Conservation (phyloP, 176 grass and related monocot species). For the Carex kokanica region DNA sequence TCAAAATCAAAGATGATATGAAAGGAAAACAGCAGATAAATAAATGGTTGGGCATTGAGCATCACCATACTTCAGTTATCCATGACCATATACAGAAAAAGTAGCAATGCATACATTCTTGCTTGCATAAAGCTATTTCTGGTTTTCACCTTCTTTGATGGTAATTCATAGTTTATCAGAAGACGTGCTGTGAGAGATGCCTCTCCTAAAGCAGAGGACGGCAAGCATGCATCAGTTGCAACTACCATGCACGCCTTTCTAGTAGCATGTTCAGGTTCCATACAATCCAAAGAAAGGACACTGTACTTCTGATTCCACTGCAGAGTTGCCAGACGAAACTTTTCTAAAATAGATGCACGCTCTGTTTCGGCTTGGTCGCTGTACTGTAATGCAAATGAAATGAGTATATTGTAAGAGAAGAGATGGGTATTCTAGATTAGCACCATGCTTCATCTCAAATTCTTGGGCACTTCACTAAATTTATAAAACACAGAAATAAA, state of each 20-base stretch:
- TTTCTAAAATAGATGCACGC: slow-evolving; percentile 70
- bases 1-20: not conserved
- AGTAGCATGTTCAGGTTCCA: slow-evolving; percentile 34
- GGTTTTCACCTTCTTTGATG: slow-evolving; percentile 64
- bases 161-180: slow-evolving; percentile 85
- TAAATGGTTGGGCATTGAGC: not conserved
- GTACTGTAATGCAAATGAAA: slow-evolving; percentile 51
- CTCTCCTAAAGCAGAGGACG: slow-evolving; percentile 53
- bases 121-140: slow-evolving; percentile 3
- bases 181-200: slow-evolving; percentile 57
- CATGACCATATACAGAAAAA: not conserved
- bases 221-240: slow-evolving; percentile 85
- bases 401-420: not conserved
- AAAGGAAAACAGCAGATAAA: not conserved
- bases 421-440: not conserved
- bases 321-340: slow-evolving; percentile 49
- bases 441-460: not conserved
- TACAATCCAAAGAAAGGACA: slow-evolving; percentile 25
- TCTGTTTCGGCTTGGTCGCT: slow-evolving; percentile 75
- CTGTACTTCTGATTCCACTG: slow-evolving; percentile 51
- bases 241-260: slow-evolving; percentile 63
- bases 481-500: not conserved
- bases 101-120: not conserved
- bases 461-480: not conserved
- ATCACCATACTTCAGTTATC: not conserved